phyloP scores from a whole-genome alignment of 1,284 basidiomycete species.

The Cystobasidium slooffiae region DNA sequence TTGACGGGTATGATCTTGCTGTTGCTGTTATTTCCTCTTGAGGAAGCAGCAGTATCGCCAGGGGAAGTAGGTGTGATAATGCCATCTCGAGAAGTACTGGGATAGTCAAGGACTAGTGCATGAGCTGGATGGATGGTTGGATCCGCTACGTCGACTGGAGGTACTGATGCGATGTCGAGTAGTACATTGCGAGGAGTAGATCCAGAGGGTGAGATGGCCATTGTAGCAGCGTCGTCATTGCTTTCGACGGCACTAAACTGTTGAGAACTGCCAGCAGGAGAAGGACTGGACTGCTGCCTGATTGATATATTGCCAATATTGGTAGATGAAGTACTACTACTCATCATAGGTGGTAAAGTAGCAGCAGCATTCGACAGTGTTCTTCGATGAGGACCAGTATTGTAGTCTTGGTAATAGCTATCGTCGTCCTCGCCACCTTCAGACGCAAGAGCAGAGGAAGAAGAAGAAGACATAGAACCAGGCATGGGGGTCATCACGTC shows the following conservation, averaged over 20 bases:
- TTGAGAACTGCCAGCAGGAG: no score
- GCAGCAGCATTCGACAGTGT: conserved; percentile 1
- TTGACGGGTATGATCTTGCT: conserved; percentile 33
- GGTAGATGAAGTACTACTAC: no score
- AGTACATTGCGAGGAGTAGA: conserved; percentile 11
- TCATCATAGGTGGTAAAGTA: no score
- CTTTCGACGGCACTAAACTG: no score
- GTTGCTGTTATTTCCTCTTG: background rate
- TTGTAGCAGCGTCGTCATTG: background rate
- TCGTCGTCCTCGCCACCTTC: background rate
- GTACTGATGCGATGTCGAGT: background rate
- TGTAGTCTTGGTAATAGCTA: background rate
- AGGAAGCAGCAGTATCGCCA: background rate
- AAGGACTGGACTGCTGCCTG: no score
- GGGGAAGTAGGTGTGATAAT: background rate
- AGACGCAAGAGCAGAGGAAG: background rate
- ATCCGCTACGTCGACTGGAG: conserved; percentile 14
- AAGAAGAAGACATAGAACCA: background rate
- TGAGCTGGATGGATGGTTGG: background rate
- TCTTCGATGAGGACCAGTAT: background rate
- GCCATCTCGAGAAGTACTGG: background rate
- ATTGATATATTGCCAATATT: no score
- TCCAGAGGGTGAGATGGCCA: background rate
- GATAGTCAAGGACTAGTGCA: conserved; percentile 1
- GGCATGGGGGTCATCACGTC: background rate